A percentile compares a stretch with the other conserved stretches of the same genome.
These are phyloP conservation scores for Phoma sp. DNA, from an alignment of 2,329 filamentous ascomycete species.

Conservation along the genomic window DNA sequence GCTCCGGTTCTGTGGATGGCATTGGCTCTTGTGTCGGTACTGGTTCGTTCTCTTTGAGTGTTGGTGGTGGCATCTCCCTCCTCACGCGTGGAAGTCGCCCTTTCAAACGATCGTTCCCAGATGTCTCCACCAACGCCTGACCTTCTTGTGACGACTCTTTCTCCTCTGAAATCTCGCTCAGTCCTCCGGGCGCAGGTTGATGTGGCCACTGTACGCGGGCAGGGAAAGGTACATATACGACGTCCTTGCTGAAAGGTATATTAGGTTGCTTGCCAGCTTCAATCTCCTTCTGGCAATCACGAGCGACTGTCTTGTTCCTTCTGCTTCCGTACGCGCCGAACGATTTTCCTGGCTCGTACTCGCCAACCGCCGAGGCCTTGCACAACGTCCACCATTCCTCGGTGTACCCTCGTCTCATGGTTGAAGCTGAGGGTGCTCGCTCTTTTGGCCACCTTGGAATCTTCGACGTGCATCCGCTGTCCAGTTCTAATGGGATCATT, in stretches of 20 bases:
- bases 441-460: slow-evolving; percentile 58
- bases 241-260: slow-evolving; percentile 58
- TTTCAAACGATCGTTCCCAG: slow-evolving; percentile 52
- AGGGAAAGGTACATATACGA: slow-evolving; percentile 57
- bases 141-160: slow-evolving; percentile 50
- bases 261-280: slow-evolving; percentile 56
- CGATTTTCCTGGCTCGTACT: slow-evolving; percentile 54
- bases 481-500: slow-evolving; percentile 69
- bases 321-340: slow-evolving; percentile 58
- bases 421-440: slow-evolving; percentile 52
- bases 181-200: slow-evolving; percentile 34
- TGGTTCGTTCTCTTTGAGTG: slow-evolving; percentile 50
- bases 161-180: slow-evolving; percentile 52
- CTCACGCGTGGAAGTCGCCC: slow-evolving; percentile 33
- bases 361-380: slow-evolving; percentile 59
- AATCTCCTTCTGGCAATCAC: slow-evolving; percentile 59
- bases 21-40: slow-evolving; percentile 27
- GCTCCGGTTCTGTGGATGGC: slow-evolving; percentile 28
- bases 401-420: slow-evolving; percentile 56
- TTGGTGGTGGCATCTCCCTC: slow-evolving; percentile 35
- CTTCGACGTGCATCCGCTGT: slow-evolving; percentile 53
- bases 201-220: slow-evolving; percentile 49
- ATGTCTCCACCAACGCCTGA: slow-evolving; percentile 53
- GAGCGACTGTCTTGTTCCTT: slow-evolving; percentile 58
- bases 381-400: slow-evolving; percentile 61